Base-by-base conservation (phyloP, 75 land plant species). In the Cunninghamia lanceolata region DNA sequence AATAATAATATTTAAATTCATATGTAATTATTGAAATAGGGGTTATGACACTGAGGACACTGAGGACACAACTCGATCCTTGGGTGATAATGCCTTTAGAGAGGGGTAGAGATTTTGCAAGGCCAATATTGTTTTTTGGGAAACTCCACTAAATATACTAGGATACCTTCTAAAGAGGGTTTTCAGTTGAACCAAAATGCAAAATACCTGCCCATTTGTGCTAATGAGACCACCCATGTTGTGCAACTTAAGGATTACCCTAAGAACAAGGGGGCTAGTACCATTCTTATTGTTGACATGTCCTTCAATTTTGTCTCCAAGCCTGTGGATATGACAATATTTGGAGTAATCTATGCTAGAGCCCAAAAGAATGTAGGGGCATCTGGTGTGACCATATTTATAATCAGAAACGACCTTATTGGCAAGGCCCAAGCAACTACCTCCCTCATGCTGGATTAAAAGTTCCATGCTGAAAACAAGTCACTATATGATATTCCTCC, bases 291-390 rank as follows among this genome's bases (percentile, higher is more conserved):
- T 3, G 98, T 98, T 14, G 98, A 96, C 84, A 95, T 96, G 95
- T 96, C 98, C 13, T 98, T n/a, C 34, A 96, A 98, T 78, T 98
- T 98, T 90, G 96, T 98, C 87, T 98, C 99, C 25, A 98, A 98
- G 90, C 98, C 98, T 2, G 95, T 98, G 28, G 98, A 98, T 85
- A 96, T 98, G 14, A 88, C 93, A 28, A 94, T 89, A 81, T 98
- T 98, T 70, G 98, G 96, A 45, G 4, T 94, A 76, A 94, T 98
- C 82, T 98, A 96, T 86, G 99, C 95, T 13, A 98, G 99, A 9
- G 99, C 96, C 2, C 98, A 98, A 94, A 98, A 98, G 92, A 98
- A 98, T 53, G 91, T 98, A 7, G 99, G 99, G 0, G 98, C 98
- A 5, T 89, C 99, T 11, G 98, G 99, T 47, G 96, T 98, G 17